Evolutionary conservation across 2,329 filamentous ascomycete genomes (phyloP).

Genomic region (Alternaria panax): DNA sequence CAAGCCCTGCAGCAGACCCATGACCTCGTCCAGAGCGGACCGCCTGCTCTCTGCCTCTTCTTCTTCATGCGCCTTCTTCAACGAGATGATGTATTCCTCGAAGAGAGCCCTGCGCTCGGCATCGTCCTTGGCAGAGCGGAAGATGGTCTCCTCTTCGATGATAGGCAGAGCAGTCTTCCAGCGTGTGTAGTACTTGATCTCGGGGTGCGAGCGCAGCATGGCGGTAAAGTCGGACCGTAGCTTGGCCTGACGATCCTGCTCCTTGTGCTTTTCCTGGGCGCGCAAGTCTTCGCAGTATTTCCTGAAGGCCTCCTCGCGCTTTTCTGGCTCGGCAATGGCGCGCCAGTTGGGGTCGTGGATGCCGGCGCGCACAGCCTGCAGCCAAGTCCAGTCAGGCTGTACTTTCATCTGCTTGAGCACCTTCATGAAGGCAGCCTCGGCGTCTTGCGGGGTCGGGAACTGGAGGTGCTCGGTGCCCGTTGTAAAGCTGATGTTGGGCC

Average conservation of each 20-base stretch:
- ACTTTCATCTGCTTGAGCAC: slow-evolving; percentile 84
- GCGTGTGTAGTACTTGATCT: slow-evolving; percentile 95
- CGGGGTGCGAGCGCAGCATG: slow-evolving; percentile 95
- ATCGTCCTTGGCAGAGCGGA: slow-evolving; percentile 88
- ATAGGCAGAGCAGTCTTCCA: slow-evolving; percentile 97
- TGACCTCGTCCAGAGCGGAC: slow-evolving; percentile 83
- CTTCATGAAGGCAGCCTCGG: slow-evolving; percentile 91
- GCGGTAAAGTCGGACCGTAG: slow-evolving; percentile 91
- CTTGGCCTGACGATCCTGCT: slow-evolving; percentile 91
- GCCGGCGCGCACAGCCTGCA: slow-evolving; percentile 82
- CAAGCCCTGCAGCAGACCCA: slow-evolving; percentile 77
- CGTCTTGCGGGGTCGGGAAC: slow-evolving; percentile 72
- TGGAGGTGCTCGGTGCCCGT: slow-evolving; percentile 61
- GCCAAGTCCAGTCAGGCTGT: slow-evolving; percentile 91
- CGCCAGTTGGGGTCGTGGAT: slow-evolving; percentile 93
- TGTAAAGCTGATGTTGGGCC: slow-evolving; percentile 43
- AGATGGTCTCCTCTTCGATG: slow-evolving; percentile 93
- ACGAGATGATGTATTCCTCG: slow-evolving; percentile 86
- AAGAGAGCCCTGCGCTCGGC: slow-evolving; percentile 88
- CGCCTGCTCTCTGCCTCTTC: slow-evolving; percentile 75
- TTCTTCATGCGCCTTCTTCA: slow-evolving; percentile 82
- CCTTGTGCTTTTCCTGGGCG: slow-evolving; percentile 90
- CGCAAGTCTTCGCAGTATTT: slow-evolving; percentile 93
- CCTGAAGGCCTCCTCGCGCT: slow-evolving; percentile 89
- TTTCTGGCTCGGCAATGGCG: slow-evolving; percentile 89